Percentiles rank a stretch among this genome's conserved stretches.
Evolutionary conservation across 352 stramenopile species (phyloP).

Genomic region (Phytophthora parvispora): DNA sequence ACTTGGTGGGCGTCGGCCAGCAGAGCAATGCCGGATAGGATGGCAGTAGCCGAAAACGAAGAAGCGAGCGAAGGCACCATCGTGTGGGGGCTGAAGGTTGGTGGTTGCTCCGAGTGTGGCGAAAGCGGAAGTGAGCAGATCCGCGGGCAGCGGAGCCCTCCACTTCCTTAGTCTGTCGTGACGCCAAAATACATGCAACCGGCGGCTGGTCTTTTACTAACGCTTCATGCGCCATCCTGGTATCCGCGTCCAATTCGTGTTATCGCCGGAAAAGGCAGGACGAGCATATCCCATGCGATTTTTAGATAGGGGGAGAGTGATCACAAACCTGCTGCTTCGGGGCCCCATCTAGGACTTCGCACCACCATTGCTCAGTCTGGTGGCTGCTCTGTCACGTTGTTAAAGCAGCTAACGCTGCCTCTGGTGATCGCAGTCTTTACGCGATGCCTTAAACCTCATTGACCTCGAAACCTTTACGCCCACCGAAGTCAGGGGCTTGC

Average conservation of each 20-base stretch:
- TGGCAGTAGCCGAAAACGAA: slow-evolving; percentile 23
- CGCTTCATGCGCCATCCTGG: slow-evolving; percentile 7
- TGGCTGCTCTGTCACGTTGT: not conserved
- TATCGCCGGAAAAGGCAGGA: slow-evolving; percentile 33
- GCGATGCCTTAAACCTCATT: not conserved
- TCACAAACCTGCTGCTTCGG: slow-evolving; percentile 28
- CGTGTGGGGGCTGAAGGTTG: not conserved
- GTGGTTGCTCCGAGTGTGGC: slow-evolving; percentile 6
- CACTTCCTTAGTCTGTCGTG: slow-evolving; percentile 1
- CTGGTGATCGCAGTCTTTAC: slow-evolving; percentile 3
- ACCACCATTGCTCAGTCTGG: not conserved
- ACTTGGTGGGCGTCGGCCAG: slow-evolving; percentile 42
- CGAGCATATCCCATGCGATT: slow-evolving; percentile 18
- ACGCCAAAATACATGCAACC: not conserved
- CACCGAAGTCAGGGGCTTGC: not conserved
- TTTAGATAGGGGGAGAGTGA: slow-evolving; percentile 28
- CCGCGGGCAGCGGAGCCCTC: not conserved
- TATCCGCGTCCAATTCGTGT: slow-evolving; percentile 1
- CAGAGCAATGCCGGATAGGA: slow-evolving; percentile 32
- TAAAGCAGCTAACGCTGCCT: not conserved
- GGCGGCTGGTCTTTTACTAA: slow-evolving; percentile 17
- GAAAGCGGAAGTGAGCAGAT: slow-evolving; percentile 27
- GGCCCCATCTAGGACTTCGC: not conserved
- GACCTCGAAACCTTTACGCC: not conserved
- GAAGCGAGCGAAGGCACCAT: slow-evolving; percentile 28